Evolutionary conservation across 1,284 basidiomycete genomes (phyloP).

Genomic region (Heterobasidion annosum): DNA sequence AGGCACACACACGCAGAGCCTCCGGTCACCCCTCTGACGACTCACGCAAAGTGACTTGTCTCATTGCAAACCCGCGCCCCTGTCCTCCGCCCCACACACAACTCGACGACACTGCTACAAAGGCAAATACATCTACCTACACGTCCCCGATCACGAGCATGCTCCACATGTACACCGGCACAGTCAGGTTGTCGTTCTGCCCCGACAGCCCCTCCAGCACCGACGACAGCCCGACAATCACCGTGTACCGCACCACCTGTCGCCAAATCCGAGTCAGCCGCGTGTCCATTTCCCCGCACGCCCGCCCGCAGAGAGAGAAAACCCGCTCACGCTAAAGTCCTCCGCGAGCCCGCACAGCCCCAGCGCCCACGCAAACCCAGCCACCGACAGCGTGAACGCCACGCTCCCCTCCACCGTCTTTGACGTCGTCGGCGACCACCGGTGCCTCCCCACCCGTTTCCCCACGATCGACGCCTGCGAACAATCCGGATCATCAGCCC

Average conservation of each 20-base stretch:
- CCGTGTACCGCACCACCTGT: conserved; percentile 45
- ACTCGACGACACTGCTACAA: background rate
- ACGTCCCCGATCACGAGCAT: conserved; percentile 50
- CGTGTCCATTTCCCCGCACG: background rate
- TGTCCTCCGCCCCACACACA: background rate
- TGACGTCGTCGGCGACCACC: conserved; percentile 76
- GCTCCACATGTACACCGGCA: conserved; percentile 87
- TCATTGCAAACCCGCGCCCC: too few species aligned
- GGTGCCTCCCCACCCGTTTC: conserved; percentile 67
- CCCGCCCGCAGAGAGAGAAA: background rate
- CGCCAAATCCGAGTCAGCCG: background rate
- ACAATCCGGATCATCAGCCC: background rate
- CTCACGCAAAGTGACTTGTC: too few species aligned
- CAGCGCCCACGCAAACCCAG: conserved; percentile 61
- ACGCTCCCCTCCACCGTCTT: conserved; percentile 92
- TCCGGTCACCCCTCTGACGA: background rate
- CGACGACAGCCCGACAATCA: conserved; percentile 54
- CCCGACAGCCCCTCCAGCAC: conserved; percentile 82
- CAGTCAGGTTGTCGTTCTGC: conserved; percentile 91
- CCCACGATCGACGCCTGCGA: conserved; percentile 86
- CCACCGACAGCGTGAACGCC: conserved; percentile 74
- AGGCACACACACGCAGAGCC: background rate
- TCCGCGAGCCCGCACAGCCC: conserved; percentile 64
- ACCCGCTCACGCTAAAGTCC: conserved; percentile 59
- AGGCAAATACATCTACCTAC: conserved; percentile 13